Evolutionary conservation across 345 rosid species (phyloP).

Genomic region (Euphorbia peplus): DNA sequence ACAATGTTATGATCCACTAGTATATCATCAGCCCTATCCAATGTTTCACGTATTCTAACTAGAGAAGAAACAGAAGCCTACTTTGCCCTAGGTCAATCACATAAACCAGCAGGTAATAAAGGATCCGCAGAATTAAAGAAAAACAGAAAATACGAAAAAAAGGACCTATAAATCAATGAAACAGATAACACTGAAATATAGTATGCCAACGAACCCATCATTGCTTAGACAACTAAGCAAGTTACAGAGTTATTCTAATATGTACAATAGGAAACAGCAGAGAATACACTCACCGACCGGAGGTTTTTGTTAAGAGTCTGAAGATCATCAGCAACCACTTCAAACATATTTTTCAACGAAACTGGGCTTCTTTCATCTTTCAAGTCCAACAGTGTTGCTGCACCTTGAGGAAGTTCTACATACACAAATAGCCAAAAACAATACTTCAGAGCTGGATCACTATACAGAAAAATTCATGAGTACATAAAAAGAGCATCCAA

Average conservation of each 20-base stretch:
- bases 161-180: background rate
- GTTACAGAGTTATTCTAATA: background rate
- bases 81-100: background rate
- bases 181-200: background rate
- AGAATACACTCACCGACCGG: conserved; percentile 59
- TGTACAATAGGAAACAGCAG: background rate
- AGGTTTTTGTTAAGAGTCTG: conserved; percentile 80
- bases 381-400: conserved; percentile 46
- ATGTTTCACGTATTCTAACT: background rate
- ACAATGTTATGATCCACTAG: background rate
- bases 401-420: conserved; percentile 47
- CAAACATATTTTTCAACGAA: conserved; percentile 62
- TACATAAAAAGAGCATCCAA: too few species aligned
- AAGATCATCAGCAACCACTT: conserved; percentile 82
- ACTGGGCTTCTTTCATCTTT: conserved; percentile 48
- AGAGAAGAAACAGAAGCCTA: background rate
- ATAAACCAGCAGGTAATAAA: background rate
- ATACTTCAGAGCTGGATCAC: background rate
- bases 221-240: background rate
- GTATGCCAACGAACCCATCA: background rate
- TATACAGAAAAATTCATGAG: background rate
- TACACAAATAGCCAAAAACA: conserved; percentile 13
- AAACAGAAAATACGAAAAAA: too few species aligned
- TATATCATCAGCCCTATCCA: background rate
- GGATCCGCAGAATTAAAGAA: background rate